Base-by-base conservation (phyloP, 139 green algal genomes). In the Limnomonas spitsbergensis region DNA sequence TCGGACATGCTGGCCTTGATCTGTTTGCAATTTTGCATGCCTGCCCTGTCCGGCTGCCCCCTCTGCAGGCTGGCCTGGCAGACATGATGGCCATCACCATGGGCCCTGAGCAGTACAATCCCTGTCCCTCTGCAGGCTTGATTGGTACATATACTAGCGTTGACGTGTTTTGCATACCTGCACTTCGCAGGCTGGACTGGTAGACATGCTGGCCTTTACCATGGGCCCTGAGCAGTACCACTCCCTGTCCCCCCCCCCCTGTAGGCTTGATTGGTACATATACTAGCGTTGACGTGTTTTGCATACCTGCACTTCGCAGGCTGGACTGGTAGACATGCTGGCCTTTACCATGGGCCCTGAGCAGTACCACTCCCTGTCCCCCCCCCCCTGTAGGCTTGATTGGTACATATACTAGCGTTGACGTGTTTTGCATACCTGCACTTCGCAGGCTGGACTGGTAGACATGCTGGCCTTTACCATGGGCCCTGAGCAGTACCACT, bases 271-370 rank as follows among this genome's bases (percentile, higher is more conserved):
- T n/a, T n/a, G n/a, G n/a, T n/a, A n/a, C n/a, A n/a, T n/a, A n/a
- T n/a, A n/a, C n/a, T n/a, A n/a, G n/a, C n/a, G n/a, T n/a, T 14
- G 47, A 61, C 47, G 47, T 61, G 47, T 61, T 20, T 61, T 20
- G 47, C 47, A 61, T n/a, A n/a, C n/a, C n/a, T 61, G 47, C 20
- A 61, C 14, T 20, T 70, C n/a, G 32, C 68, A 85, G 78, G 82
- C 82, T 0, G 42, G 47, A 9, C 0, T 83, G 31, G 78, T 84
- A 7, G 77, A 54, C 53, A 73, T 75, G 20, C 2, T 81, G 27
- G 77, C 85, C 1, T 89, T 87, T 73, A 78, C 73, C 0, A 4
- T 84, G 1, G 85, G 85, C 20, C 14, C 47, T 61, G 14, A 29
- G 47, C 14, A 29, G 47, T 29, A 61, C 47, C 47, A 61, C n/a